These are phyloP conservation scores for Oryza officinalis DNA, from an alignment of 176 grass and related monocot genomes.

Conservation along the genomic window DNA sequence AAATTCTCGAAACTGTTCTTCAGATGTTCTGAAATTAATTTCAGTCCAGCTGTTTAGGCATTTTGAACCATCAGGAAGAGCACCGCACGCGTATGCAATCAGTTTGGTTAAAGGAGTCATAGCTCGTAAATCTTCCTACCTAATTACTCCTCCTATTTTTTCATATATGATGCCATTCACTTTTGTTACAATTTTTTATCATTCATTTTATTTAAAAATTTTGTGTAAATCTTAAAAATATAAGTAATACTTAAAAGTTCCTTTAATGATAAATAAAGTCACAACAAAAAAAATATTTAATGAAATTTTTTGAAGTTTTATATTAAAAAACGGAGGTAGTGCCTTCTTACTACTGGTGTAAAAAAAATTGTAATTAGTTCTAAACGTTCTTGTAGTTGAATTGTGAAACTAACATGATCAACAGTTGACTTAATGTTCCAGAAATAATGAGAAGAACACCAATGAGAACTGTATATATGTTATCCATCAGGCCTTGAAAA, in stretches of 20 bases:
- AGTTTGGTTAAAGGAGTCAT: not conserved
- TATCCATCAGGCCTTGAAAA: not conserved
- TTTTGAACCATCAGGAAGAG: not conserved
- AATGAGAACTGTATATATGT: not conserved
- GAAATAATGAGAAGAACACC: not conserved
- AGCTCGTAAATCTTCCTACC: not conserved
- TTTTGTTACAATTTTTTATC: too few species aligned
- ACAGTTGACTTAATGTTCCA: not conserved
- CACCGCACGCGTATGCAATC: not conserved
- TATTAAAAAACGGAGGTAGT: too few species aligned
- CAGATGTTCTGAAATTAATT: not conserved
- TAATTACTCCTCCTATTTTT: too few species aligned
- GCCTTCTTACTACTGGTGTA: not conserved
- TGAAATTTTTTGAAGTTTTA: too few species aligned
- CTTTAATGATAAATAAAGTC: too few species aligned
- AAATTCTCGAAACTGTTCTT: not conserved
- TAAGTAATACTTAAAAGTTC: too few species aligned
- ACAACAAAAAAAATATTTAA: too few species aligned
- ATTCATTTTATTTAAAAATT: too few species aligned
- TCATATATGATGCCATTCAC: too few species aligned
- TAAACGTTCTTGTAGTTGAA: not conserved
- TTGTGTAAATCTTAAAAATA: too few species aligned
- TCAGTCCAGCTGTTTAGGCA: not conserved
- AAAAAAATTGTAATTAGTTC: not conserved
- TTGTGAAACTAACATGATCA: too few species aligned